Conservation (phyloP, 257 asterid genomes). For the Misopates orontium region DNA sequence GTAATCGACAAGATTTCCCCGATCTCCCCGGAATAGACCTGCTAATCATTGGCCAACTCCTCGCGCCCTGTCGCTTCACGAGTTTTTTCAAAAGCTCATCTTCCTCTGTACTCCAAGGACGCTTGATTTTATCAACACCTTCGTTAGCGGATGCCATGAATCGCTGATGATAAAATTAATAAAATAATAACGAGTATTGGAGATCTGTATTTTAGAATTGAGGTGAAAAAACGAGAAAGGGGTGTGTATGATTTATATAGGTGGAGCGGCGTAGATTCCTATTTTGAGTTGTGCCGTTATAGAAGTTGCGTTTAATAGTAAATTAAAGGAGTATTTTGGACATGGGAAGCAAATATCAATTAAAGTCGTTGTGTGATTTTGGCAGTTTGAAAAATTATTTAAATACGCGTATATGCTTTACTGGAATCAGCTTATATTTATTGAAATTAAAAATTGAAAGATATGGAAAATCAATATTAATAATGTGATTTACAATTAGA, state of each 20-base stretch:
- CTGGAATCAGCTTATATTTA: conserved; percentile 16
- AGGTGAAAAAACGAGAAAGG: background rate
- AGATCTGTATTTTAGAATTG: background rate
- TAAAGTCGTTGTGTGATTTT: conserved; percentile 6
- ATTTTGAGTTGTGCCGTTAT: conserved; percentile 47
- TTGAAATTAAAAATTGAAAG: conserved; percentile 30
- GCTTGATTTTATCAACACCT: too few relatives aligned
- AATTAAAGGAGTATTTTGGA: background rate
- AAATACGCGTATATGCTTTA: background rate
- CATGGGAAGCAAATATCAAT: conserved; percentile 11
- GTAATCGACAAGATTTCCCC: conserved; percentile 56
- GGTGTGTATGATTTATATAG: conserved; percentile 17
- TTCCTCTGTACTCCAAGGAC: conserved; percentile 60
- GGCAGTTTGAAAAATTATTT: background rate
- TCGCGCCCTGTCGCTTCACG: conserved; percentile 43
- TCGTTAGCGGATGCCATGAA: too few relatives aligned
- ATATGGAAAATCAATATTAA: background rate
- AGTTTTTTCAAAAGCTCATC: conserved; percentile 38
- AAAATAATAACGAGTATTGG: too few relatives aligned
- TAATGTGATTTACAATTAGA: background rate
- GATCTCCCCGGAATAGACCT: conserved; percentile 52
- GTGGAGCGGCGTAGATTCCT: conserved; percentile 30
- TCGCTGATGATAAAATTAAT: too few relatives aligned
- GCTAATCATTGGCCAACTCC: conserved; percentile 54
- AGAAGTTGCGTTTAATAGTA: conserved; percentile 41